Conservation (phyloP, 768 basidiomycete species). For the Phaeolepiota aurea region DNA sequence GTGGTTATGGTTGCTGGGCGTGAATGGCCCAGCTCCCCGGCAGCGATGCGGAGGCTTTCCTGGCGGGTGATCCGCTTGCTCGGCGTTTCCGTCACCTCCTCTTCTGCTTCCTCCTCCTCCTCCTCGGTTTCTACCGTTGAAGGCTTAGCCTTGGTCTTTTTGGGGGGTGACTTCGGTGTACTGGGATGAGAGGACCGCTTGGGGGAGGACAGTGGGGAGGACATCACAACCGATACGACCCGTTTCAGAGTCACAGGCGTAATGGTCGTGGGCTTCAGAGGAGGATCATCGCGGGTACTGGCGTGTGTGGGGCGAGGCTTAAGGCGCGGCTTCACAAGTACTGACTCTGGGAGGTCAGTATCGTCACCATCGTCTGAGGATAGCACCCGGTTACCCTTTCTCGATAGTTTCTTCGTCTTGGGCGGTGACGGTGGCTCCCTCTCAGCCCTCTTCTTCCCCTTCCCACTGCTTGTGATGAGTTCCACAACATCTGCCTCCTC, state of each 20-base stretch:
- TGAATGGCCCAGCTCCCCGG: conserved; percentile 14
- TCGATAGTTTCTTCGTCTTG: not conserved
- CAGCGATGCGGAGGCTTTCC: conserved; percentile 19
- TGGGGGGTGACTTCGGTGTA: not conserved
- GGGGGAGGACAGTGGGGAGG: not conserved
- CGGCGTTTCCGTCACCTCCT: conserved; percentile 3
- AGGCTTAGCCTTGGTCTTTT: conserved; percentile 4
- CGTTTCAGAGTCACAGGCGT: not conserved
- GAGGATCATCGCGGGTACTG: too few relatives aligned
- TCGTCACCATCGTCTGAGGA: not conserved
- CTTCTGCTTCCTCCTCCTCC: not conserved
- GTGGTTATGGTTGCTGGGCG: conserved; percentile 5
- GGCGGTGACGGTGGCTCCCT: not conserved
- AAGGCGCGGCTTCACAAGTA: not conserved
- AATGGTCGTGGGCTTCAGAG: too few relatives aligned
- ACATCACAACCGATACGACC: not conserved
- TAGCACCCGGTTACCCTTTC: too few relatives aligned
- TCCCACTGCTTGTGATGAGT: conserved; percentile 3
- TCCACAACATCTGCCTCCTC: too few relatives aligned
- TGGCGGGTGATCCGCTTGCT: conserved; percentile 9
- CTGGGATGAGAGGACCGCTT: not conserved
- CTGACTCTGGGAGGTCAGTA: not conserved
- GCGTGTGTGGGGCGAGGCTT: not conserved
- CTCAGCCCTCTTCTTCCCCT: conserved; percentile 7
- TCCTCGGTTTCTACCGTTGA: not conserved